These are phyloP conservation scores for Suhomyces choctaworum DNA, from an alignment of 1,139 yeast species.

Conservation along the genomic window DNA sequence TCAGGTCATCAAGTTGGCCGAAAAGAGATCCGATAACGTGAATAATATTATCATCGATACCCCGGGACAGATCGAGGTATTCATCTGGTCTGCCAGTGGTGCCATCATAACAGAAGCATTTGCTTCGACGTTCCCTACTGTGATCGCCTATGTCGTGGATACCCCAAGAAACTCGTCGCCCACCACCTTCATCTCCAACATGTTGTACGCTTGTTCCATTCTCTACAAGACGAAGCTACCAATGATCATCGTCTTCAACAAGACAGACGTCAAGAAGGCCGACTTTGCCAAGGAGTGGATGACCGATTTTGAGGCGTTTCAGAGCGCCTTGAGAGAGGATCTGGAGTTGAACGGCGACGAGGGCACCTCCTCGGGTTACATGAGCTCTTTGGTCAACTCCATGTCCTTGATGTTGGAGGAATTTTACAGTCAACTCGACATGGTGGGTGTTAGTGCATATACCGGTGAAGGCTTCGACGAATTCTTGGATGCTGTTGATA, in stretches of 20 bases:
- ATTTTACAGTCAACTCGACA: conserved; percentile 89
- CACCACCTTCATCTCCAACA: conserved; percentile 95
- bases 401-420: conserved; percentile 97
- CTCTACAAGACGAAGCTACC: conserved; percentile 95
- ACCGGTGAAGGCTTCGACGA: conserved; percentile 96
- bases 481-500: conserved; percentile 77
- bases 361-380: conserved; percentile 83
- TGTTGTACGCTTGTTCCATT: conserved; percentile 97
- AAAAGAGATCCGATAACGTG: conserved; percentile 67
- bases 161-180: conserved; percentile 95
- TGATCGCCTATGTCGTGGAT: conserved; percentile 92
- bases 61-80: conserved; percentile 98
- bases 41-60: conserved; percentile 88
- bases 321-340: conserved; percentile 67
- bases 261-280: conserved; percentile 84
- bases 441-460: conserved; percentile 85
- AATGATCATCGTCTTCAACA: conserved; percentile 94
- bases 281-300: conserved; percentile 95
- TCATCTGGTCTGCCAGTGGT: conserved; percentile 97
- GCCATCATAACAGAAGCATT: conserved; percentile 94
- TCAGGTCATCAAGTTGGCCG: conserved; percentile 85
- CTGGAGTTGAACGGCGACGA: conserved; percentile 64
- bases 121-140: conserved; percentile 94
- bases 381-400: conserved; percentile 90
- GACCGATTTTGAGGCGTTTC: conserved; percentile 94